phyloP scores from a whole-genome alignment of 2,329 filamentous ascomycete species.

The Madurella mycetomatis region DNA sequence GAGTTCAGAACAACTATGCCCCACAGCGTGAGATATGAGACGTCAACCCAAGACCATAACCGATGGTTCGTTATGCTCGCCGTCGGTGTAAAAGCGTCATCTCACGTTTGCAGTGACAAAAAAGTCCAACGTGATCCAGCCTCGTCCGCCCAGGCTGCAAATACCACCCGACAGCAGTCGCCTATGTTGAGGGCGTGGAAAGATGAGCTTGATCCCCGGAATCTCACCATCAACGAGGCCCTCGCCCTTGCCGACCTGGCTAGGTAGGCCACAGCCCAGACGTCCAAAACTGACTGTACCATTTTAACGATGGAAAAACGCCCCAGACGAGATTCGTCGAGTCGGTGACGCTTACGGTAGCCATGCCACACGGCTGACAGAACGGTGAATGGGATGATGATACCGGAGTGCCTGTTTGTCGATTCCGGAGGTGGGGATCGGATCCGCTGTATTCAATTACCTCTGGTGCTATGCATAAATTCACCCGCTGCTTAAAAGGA shows the following conservation, averaged over 20 bases:
- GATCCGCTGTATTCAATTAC: conserved; percentile 2
- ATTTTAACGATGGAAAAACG: conserved; percentile 1
- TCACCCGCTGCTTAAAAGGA: background rate
- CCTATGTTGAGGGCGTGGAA: conserved; percentile 26
- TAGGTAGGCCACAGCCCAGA: conserved; percentile 3
- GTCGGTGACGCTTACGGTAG: background rate
- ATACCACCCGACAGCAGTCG: conserved; percentile 8
- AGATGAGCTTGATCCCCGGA: conserved; percentile 19
- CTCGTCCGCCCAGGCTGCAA: background rate
- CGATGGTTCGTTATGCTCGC: conserved; percentile 15
- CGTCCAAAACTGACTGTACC: background rate
- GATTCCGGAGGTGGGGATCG: background rate
- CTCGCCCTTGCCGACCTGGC: conserved; percentile 10
- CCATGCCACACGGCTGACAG: background rate
- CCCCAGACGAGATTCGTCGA: background rate
- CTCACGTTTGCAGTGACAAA: conserved; percentile 9
- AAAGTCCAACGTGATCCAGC: background rate
- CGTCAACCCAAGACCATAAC: conserved; percentile 1
- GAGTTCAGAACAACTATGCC: conserved; percentile 17
- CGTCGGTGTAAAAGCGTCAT: background rate
- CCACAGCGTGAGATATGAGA: conserved; percentile 18
- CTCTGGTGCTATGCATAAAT: conserved; percentile 1
- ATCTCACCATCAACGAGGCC: conserved; percentile 26
- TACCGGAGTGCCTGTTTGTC: background rate
- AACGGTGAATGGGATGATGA: background rate